Base-by-base conservation (phyloP, 2,329 filamentous ascomycete species). In the Ophiostoma quercus region DNA sequence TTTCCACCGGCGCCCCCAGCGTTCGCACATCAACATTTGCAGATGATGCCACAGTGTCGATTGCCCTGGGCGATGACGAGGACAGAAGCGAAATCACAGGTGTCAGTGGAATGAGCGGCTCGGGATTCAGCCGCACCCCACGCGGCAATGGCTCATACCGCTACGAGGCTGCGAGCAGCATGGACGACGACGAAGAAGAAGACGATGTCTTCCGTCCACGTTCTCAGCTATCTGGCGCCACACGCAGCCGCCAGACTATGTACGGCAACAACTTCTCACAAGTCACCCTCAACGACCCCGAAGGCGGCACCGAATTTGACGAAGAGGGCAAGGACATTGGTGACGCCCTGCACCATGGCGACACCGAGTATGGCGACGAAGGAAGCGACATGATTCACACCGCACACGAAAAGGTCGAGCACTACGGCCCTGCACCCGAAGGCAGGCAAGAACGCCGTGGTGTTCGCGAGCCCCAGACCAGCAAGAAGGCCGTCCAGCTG, bases 401-500 rank as follows among this genome's bases (percentile, higher is more conserved):
- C 2, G 70, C 68, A 16, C 77, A 80, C 25, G 84, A 88, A 69
- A 90, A 93, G 77, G 84, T 87, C 32, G 90, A 92, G 80, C 88
- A 93, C 77, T 97, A 97, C 77, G 94, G 92, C 0, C 92, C 92
- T 0, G 94, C 93, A 0, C 95, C 95, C 0, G 87, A 90, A 69
- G 92, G 92, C 9, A 91, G 92, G 70, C 95, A 99, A 77, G 89
- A 92, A 77, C 88, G 95, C 70, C 87, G 95, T 76, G 95, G 95
- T 70, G 92, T 94, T 37, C 88, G 94, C 74, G 87, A 90, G 39
- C 92, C 92, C 2, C 92, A 97, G 76, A 94, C 94, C 87, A 88
- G 90, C 12, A 95, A 90, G 80, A 97, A 96, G 77, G 94, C 98
- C 79, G 95, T 99, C 69, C 90, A 92, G 76, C 86, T 99, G 63